Conservation (phyloP, 2,329 filamentous ascomycete species). For the Pseudocercospora fuligena region DNA sequence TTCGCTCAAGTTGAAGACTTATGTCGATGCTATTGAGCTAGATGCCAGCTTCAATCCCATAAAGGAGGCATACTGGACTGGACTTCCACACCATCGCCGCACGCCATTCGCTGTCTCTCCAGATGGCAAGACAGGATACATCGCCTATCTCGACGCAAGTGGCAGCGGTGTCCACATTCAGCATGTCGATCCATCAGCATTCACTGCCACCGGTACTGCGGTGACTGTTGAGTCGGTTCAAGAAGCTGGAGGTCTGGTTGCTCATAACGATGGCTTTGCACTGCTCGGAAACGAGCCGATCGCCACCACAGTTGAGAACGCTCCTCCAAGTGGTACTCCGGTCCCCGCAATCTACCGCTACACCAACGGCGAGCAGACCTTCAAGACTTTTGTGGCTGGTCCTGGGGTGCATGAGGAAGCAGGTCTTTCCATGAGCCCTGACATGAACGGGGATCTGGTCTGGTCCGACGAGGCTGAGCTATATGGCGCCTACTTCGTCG, state of each 20-base stretch:
- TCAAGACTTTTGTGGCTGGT: constrained; percentile 65
- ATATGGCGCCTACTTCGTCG: constrained; percentile 67
- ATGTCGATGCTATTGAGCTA: constrained; percentile 54
- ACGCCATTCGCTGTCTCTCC: constrained; percentile 68
- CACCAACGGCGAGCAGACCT: constrained; percentile 59
- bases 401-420: constrained; percentile 56
- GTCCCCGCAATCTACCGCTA: constrained; percentile 65
- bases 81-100: constrained; percentile 64
- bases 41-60: constrained; percentile 60
- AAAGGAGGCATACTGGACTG: constrained; percentile 66
- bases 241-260: constrained; percentile 65
- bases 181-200: constrained; percentile 59
- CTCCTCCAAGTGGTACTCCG: constrained; percentile 54
- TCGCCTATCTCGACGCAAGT: constrained; percentile 64
- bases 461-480: constrained; percentile 61
- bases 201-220: constrained; percentile 57
- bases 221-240: constrained; percentile 60
- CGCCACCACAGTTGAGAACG: constrained; percentile 56
- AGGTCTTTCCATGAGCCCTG: constrained; percentile 58
- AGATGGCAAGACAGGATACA: constrained; percentile 62
- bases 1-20: constrained; percentile 49
- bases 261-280: constrained; percentile 68
- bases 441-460: constrained; percentile 67
- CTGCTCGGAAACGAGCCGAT: constrained; percentile 63
- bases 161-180: constrained; percentile 63